Percentiles rank a stretch among this genome's conserved stretches.
These are phyloP conservation scores for Aphanocladium album DNA, from an alignment of 2,329 filamentous ascomycete species.

Conservation along the genomic window DNA sequence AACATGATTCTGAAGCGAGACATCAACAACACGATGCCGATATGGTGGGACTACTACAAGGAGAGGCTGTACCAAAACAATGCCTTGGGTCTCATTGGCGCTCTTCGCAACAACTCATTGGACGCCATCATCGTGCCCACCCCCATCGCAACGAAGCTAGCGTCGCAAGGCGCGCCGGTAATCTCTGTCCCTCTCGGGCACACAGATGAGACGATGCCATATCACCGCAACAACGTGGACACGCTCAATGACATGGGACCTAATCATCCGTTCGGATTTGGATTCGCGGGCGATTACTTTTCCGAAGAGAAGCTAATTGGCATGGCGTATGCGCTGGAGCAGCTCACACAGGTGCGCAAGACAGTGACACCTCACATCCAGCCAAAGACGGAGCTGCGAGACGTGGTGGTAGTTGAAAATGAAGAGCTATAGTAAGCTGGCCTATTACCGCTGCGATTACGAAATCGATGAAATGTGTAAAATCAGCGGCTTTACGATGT, in stretches of 20 bases:
- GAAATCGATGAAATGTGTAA: too few relatives aligned
- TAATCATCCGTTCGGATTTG: conserved; percentile 55
- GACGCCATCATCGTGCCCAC: conserved; percentile 60
- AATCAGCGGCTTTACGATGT: neutral
- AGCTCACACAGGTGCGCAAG: conserved; percentile 38
- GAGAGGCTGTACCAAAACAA: conserved; percentile 47
- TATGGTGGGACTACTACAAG: conserved; percentile 56
- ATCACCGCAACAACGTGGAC: conserved; percentile 40
- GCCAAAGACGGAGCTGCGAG: conserved; percentile 26
- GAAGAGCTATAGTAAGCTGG: conserved; percentile 1
- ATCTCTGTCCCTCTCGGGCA: conserved; percentile 60
- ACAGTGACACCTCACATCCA: conserved; percentile 24
- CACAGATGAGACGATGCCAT: conserved; percentile 44
- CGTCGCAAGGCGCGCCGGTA: conserved; percentile 54
- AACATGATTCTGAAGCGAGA: conserved; percentile 47
- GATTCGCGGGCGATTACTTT: conserved; percentile 57
- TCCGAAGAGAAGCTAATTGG: conserved; percentile 58
- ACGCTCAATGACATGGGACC: conserved; percentile 50
- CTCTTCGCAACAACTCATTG: conserved; percentile 50
- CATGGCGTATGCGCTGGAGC: conserved; percentile 65
- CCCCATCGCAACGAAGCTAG: conserved; percentile 41
- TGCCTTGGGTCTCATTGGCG: conserved; percentile 53
- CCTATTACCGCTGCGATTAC: too few relatives aligned
- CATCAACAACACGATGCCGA: conserved; percentile 48
- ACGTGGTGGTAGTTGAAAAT: conserved; percentile 16